Percentiles rank a stretch among this genome's conserved stretches.
Conservation (phyloP, 352 stramenopile genomes). For the Globisporangium cystogenes region DNA sequence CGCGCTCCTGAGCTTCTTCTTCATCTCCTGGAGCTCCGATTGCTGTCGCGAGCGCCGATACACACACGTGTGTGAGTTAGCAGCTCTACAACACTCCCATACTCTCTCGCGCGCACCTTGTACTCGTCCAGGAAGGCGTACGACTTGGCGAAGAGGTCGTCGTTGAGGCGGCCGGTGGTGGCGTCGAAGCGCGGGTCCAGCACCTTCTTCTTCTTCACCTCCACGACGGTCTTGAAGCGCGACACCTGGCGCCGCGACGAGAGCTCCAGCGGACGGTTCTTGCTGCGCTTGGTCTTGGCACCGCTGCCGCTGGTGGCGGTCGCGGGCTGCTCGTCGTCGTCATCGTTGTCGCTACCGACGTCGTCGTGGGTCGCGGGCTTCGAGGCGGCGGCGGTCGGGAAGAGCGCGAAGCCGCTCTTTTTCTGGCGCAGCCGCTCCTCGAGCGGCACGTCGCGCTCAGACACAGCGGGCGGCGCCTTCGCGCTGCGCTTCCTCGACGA, state of each 20-base stretch:
- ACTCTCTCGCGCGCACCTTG: conserved; percentile 29
- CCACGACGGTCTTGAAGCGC: conserved; percentile 73
- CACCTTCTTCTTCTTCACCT: conserved; percentile 65
- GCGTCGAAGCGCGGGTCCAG: conserved; percentile 88
- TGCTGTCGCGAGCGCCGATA: conserved; percentile 23
- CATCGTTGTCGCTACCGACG: background rate
- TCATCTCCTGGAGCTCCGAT: conserved; percentile 79
- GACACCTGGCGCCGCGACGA: conserved; percentile 79
- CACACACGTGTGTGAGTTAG: background rate
- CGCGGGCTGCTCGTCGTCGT: background rate
- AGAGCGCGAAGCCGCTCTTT: conserved; percentile 62
- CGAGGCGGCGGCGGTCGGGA: conserved; percentile 7
- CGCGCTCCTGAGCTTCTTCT: conserved; percentile 64
- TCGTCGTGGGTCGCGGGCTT: background rate
- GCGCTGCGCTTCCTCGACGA: conserved; percentile 8
- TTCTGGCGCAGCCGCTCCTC: conserved; percentile 75
- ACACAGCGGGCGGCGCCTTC: background rate
- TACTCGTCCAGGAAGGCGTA: conserved; percentile 90
- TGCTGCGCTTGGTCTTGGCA: conserved; percentile 39
- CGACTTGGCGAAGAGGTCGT: conserved; percentile 83
- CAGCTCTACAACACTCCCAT: background rate
- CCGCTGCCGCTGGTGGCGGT: conserved; percentile 9
- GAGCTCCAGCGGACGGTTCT: conserved; percentile 85
- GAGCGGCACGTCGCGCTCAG: conserved; percentile 62
- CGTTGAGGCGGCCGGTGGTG: conserved; percentile 79